A percentile compares a stretch with the other conserved stretches of the same genome.
These are phyloP conservation scores for Drechslera avenae DNA, from an alignment of 2,329 filamentous ascomycete species.

Conservation along the genomic window DNA sequence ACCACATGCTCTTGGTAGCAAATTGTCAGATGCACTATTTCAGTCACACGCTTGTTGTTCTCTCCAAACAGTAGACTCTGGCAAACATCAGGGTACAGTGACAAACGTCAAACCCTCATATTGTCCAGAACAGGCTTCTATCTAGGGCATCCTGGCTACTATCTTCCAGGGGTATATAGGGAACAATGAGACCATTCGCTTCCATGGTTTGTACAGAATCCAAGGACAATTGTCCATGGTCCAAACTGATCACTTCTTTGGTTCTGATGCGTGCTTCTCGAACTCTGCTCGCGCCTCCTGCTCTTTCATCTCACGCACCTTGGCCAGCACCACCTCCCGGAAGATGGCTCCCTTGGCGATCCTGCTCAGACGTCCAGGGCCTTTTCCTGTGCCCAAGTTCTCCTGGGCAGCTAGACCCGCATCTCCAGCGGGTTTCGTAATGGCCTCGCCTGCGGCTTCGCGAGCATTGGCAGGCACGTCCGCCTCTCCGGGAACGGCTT, in stretches of 20 bases:
- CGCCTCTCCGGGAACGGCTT: slow-evolving; percentile 63
- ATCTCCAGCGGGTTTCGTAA: slow-evolving; percentile 39
- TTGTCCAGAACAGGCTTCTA: slow-evolving; percentile 18
- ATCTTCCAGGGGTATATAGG: slow-evolving; percentile 38
- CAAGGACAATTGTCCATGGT: slow-evolving; percentile 1
- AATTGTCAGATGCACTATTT: too few species aligned
- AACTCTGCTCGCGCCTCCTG: slow-evolving; percentile 75
- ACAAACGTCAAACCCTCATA: slow-evolving; percentile 1
- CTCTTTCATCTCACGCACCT: slow-evolving; percentile 90
- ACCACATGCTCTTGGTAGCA: too few species aligned
- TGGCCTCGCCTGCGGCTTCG: slow-evolving; percentile 58
- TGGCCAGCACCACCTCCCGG: slow-evolving; percentile 90
- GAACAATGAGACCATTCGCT: slow-evolving; percentile 27
- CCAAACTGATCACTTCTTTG: slow-evolving; percentile 31
- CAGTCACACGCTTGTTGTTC: not conserved
- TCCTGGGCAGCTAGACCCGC: slow-evolving; percentile 41
- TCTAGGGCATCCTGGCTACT: slow-evolving; percentile 24
- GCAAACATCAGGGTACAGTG: not conserved
- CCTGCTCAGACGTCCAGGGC: slow-evolving; percentile 57
- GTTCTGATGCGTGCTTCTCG: slow-evolving; percentile 60
- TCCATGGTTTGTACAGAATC: slow-evolving; percentile 24
- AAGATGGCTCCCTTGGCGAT: slow-evolving; percentile 77
- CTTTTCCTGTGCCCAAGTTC: slow-evolving; percentile 47
- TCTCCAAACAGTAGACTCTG: too few species aligned
- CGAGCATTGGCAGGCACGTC: slow-evolving; percentile 68